These are phyloP conservation scores for Farysia itapuensis DNA, from an alignment of 1,284 basidiomycete species.

Conservation along the genomic window DNA sequence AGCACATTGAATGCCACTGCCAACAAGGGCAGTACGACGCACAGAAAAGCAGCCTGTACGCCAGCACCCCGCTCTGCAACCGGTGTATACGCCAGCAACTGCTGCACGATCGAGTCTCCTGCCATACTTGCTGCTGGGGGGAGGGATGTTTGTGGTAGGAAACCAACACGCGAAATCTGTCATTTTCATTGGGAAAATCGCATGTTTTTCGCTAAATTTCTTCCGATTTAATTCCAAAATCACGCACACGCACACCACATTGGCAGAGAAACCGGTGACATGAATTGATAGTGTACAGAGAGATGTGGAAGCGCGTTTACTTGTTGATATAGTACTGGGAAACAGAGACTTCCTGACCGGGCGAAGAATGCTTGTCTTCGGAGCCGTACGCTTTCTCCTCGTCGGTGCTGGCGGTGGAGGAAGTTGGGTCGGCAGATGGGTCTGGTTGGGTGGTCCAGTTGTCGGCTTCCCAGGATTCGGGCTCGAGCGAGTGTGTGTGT, in stretches of 20 bases:
- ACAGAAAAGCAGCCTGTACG: conserved; percentile 15
- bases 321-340: conserved; percentile 31
- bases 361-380: neutral
- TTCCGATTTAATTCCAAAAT: too few species aligned
- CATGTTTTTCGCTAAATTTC: neutral
- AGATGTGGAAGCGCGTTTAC: conserved; percentile 2
- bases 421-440: too few species aligned
- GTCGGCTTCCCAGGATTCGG: conserved; percentile 35
- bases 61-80: conserved; percentile 6
- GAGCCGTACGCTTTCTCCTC: neutral
- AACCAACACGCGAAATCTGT: too few species aligned
- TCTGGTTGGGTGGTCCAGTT: too few species aligned
- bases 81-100: conserved; percentile 24
- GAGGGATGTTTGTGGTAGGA: too few species aligned
- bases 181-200: too few species aligned
- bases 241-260: too few species aligned
- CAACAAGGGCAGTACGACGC: conserved; percentile 13
- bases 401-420: neutral
- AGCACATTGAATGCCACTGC: conserved; percentile 67
- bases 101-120: conserved; percentile 17
- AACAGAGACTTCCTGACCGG: conserved; percentile 4
- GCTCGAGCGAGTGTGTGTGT: conserved; percentile 28
- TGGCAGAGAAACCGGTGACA: too few species aligned
- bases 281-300: too few species aligned
- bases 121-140: too few species aligned